Evolutionary conservation across 169 alveolate species (phyloP).

Genomic region (Eimeria maxima): DNA sequence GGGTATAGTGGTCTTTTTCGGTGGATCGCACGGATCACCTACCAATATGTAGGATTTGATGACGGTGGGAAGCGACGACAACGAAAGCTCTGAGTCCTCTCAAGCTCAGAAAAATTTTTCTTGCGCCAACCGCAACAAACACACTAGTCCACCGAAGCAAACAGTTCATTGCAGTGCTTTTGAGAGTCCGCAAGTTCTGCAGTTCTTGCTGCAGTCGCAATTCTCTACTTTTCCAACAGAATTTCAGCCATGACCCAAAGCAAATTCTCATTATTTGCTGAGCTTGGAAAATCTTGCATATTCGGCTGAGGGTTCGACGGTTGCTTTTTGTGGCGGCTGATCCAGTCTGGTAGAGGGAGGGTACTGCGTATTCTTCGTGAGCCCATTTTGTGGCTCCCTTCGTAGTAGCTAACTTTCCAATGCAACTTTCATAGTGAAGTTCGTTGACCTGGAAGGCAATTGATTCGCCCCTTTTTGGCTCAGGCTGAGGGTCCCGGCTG

Average conservation of each 20-base stretch:
- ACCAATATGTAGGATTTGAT: slow-evolving; percentile 2
- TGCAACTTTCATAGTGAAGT: background rate
- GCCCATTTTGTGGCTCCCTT: background rate
- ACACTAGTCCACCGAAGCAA: slow-evolving; percentile 44
- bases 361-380: background rate
- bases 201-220: slow-evolving; percentile 63
- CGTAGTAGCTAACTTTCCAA: background rate
- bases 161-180: slow-evolving; percentile 26
- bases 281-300: slow-evolving; percentile 9
- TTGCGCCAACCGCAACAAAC: slow-evolving; percentile 63
- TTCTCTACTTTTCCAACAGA: slow-evolving; percentile 39
- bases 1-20: background rate
- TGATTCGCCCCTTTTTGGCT: background rate
- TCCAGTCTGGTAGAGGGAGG: background rate
- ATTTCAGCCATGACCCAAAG: slow-evolving; percentile 53
- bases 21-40: background rate
- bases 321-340: no score
- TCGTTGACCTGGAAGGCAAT: background rate
- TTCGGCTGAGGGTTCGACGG: background rate
- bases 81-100: slow-evolving; percentile 11
- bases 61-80: slow-evolving; percentile 12
- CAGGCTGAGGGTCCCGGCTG: background rate
- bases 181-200: slow-evolving; percentile 36
- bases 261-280: slow-evolving; percentile 64
- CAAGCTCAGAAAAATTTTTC: slow-evolving; percentile 7